Base-by-base conservation (phyloP, 2,329 filamentous ascomycete species). In the Dichotomopilus funicola region DNA sequence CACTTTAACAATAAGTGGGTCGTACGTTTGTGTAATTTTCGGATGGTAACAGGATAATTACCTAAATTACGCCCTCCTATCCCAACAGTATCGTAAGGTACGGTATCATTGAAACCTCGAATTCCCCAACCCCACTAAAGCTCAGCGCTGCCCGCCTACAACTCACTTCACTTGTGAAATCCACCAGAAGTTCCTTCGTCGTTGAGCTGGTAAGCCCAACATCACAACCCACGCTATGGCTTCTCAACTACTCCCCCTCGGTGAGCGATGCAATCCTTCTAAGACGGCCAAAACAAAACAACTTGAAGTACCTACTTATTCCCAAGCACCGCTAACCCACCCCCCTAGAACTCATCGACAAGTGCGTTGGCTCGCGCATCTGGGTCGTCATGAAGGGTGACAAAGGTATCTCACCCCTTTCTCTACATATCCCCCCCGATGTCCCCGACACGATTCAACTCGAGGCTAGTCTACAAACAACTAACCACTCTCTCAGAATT, bases 371-470 rank as follows among this genome's bases (percentile, higher is more conserved):
- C 59, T 97, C 91, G 53, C 88, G 87, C 66, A 97, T 99, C 72
- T 96, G 92, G 91, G 91, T 99, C 61, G 85, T 99, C 66, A 99
- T 99, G 94, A 99, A 99, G 75, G 90, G 91, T 63, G 94, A 97
- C 70, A 97, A 96, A 78, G 94, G 94, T 95, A 34, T 43, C n/a
- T 54, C 5, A 9, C 12, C 46, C 10, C 37, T 27, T 27, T 27
- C 19, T 27, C 19, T 27, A 3, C n/a, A 34, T 41, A 45, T n/a
- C 6, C n/a, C 40, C n/a, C 44, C 31, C 9, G 0, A 6, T 11
- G 8, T 13, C n/a, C 48, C 12, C 33, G 13, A 1, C 13, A 11
- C 9, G 2, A 36, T 36, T 46, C 42, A 45, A 37, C 19, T 27
- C 19, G 19, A 27, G 19, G 19, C 19, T 27, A 27, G 19, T 27